These are phyloP conservation scores for Lactarius hengduanensis DNA, from an alignment of 768 basidiomycete species.

Conservation along the genomic window DNA sequence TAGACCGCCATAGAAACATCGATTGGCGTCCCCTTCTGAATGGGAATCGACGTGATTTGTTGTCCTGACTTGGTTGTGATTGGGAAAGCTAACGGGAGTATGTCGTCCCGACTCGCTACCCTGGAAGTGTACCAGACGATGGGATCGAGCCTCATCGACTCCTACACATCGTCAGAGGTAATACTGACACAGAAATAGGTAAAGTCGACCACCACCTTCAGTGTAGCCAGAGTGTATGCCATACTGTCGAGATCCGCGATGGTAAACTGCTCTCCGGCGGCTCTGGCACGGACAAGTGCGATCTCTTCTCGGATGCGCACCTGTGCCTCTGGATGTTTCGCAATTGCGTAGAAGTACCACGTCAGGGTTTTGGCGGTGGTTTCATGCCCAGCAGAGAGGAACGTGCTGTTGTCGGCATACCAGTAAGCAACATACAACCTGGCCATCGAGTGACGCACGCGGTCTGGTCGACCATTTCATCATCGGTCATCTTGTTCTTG, in stretches of 20 bases:
- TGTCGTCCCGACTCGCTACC: constrained; percentile 4
- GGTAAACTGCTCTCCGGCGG: background rate
- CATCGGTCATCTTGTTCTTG: background rate
- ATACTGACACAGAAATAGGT: too few relatives aligned
- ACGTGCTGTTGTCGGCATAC: background rate
- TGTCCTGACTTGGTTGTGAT: constrained; percentile 17
- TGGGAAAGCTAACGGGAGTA: constrained; percentile 11
- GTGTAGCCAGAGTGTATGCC: background rate
- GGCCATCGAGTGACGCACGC: background rate
- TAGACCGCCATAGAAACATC: background rate
- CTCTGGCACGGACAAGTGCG: constrained; percentile 2
- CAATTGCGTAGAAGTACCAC: constrained; percentile 4
- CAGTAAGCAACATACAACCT: background rate
- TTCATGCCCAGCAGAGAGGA: constrained; percentile 3
- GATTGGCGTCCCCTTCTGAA: constrained; percentile 13
- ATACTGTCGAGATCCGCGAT: constrained; percentile 8
- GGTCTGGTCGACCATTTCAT: background rate
- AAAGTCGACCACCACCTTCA: constrained; percentile 14
- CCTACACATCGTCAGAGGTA: background rate
- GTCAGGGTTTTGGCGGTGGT: background rate
- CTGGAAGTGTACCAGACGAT: background rate
- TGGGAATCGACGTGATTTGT: constrained; percentile 12
- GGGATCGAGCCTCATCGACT: constrained; percentile 4
- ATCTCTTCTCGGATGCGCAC: constrained; percentile 26
- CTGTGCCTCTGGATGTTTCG: constrained; percentile 6